Conservation (phyloP, 2,329 filamentous ascomycete species). For the Exophiala aquamarina region DNA sequence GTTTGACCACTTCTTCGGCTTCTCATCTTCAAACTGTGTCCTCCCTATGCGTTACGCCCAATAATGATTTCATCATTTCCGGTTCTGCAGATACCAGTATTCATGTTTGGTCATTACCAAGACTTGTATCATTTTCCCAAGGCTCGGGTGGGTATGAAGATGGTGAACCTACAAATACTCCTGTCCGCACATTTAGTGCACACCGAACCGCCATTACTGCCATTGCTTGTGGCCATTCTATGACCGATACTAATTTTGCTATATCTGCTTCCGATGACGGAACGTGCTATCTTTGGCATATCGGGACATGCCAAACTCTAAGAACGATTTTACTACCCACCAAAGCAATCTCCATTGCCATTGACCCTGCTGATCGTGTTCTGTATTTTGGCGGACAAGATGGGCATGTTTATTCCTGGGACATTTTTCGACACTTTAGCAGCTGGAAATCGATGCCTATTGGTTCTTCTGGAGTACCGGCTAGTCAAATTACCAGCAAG, state of each 20-base stretch:
- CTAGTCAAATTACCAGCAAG: slow-evolving; percentile 40
- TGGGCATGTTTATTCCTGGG: slow-evolving; percentile 75
- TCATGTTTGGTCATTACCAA: slow-evolving; percentile 83
- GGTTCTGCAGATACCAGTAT: slow-evolving; percentile 73
- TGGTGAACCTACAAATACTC: slow-evolving; percentile 54
- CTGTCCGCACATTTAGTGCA: slow-evolving; percentile 73
- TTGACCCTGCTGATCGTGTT: slow-evolving; percentile 82
- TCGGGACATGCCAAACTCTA: slow-evolving; percentile 71
- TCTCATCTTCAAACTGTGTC: slow-evolving; percentile 59
- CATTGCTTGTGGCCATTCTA: slow-evolving; percentile 63
- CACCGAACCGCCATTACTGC: slow-evolving; percentile 55
- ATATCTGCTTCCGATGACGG: slow-evolving; percentile 83
- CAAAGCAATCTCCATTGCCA: slow-evolving; percentile 67
- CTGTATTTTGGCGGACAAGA: slow-evolving; percentile 80
- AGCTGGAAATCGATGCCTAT: slow-evolving; percentile 2
- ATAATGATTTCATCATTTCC: slow-evolving; percentile 52
- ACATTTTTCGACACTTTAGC: slow-evolving; percentile 57
- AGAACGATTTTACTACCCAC: slow-evolving; percentile 78
- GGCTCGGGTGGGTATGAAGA: slow-evolving; percentile 48
- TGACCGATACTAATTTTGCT: slow-evolving; percentile 74
- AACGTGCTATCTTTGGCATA: slow-evolving; percentile 91
- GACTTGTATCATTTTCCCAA: slow-evolving; percentile 64
- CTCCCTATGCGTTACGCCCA: slow-evolving; percentile 68
- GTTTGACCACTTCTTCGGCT: slow-evolving; percentile 45
- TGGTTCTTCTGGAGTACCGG: slow-evolving; percentile 36